Evolutionary conservation across 495 filamentous ascomycete species (phyloP).

Genomic region (Neurospora cerealis): DNA sequence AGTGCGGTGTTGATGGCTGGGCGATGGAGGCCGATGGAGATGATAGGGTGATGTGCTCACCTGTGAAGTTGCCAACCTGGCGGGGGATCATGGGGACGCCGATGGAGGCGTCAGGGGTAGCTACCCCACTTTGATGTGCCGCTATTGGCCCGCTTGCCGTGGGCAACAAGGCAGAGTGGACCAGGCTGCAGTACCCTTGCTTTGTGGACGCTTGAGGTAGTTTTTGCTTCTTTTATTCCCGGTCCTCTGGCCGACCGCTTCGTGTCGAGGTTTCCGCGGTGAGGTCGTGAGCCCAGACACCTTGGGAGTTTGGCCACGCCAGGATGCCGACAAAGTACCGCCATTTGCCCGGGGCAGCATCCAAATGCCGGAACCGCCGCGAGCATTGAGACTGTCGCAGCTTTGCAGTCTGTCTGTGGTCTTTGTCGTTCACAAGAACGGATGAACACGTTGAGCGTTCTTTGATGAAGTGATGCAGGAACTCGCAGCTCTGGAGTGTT

Average conservation of each 20-base stretch:
- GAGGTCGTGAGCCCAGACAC: background rate
- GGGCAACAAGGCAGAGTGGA: slow-evolving; percentile 4
- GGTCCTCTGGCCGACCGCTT: background rate
- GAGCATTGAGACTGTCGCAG: background rate
- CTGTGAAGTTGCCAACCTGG: slow-evolving; percentile 1
- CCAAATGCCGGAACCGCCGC: background rate
- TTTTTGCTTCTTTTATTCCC: slow-evolving; percentile 9
- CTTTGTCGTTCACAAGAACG: background rate
- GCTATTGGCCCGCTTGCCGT: slow-evolving; percentile 10
- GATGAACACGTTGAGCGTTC: background rate
- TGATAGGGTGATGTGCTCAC: background rate
- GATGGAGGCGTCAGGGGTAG: slow-evolving; percentile 12
- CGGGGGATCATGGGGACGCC: slow-evolving; percentile 1
- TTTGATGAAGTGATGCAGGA: background rate
- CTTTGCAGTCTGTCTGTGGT: background rate
- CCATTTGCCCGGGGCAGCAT: background rate
- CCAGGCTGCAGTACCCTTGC: slow-evolving; percentile 6
- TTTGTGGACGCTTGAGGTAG: background rate
- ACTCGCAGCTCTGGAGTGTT: background rate
- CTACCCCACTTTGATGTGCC: slow-evolving; percentile 9
- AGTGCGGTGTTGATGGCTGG: background rate
- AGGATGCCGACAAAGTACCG: background rate
- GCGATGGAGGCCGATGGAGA: background rate
- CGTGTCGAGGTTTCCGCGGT: slow-evolving; percentile 3
- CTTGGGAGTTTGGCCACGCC: slow-evolving; percentile 1